Percentiles rank a stretch among this genome's conserved stretches.
Evolutionary conservation across 768 basidiomycete species (phyloP).

Genomic region (Suillus sp.): DNA sequence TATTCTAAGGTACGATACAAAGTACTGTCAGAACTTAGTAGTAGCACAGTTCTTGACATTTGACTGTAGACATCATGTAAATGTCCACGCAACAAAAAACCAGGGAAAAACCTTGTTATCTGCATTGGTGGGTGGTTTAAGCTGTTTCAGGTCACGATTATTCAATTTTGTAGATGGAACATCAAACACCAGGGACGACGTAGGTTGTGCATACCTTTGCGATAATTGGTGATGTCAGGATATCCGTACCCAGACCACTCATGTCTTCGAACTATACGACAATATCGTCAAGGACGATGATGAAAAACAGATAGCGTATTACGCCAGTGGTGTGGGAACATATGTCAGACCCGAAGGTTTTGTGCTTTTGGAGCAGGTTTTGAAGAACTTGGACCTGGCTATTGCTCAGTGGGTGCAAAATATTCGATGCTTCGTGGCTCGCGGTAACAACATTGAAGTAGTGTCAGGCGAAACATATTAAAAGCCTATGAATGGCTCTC

Average conservation of each 20-base stretch:
- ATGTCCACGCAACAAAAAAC: not conserved
- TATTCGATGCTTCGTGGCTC: not conserved
- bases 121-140: not conserved
- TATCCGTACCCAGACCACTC: slow-evolving; percentile 34
- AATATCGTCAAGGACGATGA: slow-evolving; percentile 26
- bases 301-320: slow-evolving; percentile 35
- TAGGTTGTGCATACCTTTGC: slow-evolving; percentile 1
- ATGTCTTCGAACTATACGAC: slow-evolving; percentile 40
- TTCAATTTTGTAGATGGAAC: slow-evolving; percentile 1
- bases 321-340: slow-evolving; percentile 43
- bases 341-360: slow-evolving; percentile 31
- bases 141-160: not conserved
- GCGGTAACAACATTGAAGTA: not conserved
- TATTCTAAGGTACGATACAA: not conserved
- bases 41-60: not conserved
- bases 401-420: slow-evolving; percentile 37
- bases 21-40: not conserved
- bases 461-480: not conserved
- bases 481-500: slow-evolving; percentile 3
- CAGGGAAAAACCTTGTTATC: not conserved
- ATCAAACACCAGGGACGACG: not conserved
- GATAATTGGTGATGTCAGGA: slow-evolving; percentile 1
- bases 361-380: slow-evolving; percentile 21
- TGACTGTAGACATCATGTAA: not conserved
- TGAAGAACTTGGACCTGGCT: slow-evolving; percentile 37